Base-by-base conservation (phyloP, 352 stramenopile species). In the Pythium utonaiense region DNA sequence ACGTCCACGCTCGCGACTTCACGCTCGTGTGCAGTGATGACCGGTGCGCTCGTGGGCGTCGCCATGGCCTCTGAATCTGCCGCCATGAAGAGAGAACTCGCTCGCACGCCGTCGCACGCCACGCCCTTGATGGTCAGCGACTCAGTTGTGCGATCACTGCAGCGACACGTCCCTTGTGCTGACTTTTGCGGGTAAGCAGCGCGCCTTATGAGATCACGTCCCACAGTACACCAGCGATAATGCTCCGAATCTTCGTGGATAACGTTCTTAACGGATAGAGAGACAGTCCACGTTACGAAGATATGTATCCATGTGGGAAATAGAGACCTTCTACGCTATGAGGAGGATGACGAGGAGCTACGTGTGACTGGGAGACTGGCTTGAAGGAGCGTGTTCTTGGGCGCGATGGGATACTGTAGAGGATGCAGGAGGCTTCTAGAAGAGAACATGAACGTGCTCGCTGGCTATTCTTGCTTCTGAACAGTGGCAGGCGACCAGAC, bases 271-370 rank as follows among this genome's bases (percentile, higher is more conserved):
- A 47, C 34, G 44, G 58, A 31, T 25, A 28, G 38, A 40, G 9
- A 44, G 1, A 19, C 28, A 44, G 19, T 25, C 40, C 12, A 14
- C 40, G 17, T 47, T 25, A 27, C 17, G 36, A 21, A 22, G 5
- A 27, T 57, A 60, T 69, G 54, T 55, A 69, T 19, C 62, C 62
- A 69, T 69, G 49, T 55, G 62, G 63, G 63, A 48, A 63, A 60
- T 28, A 42, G 2, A 13, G 21, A n/a, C 17, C 6, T 13, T 19
- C 8, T 30, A 13, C 9, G 0, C 2, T 41, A 60, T 47, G 53
- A n/a, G 60, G 21, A 19, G 40, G 25, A 25, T 47, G 40, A 47
- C 40, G 40, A 47, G 16, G 40, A 27, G 40, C 40, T 17, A 47
- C 40, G n/a, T 19, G 14, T 19, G 3, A 27, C 5, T 7, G 14